Evolutionary conservation across 768 basidiomycete species (phyloP).

Genomic region (Suillus americanus): DNA sequence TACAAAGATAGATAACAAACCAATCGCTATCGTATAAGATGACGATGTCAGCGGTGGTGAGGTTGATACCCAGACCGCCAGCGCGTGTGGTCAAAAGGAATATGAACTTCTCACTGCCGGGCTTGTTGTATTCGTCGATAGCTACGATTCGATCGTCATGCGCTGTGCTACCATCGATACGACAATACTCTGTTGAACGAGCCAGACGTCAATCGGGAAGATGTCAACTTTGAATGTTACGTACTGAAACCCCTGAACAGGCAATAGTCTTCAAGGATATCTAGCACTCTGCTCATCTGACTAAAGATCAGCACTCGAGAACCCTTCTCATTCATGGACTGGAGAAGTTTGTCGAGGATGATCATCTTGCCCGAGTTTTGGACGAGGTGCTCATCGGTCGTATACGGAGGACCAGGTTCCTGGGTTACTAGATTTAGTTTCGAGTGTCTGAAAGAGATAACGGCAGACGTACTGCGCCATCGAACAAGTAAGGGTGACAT

Average conservation of each 20-base stretch:
- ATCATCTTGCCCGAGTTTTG: constrained; percentile 97
- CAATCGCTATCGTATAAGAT: constrained; percentile 97
- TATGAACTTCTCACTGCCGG: constrained; percentile 91
- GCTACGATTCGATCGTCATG: constrained; percentile 95
- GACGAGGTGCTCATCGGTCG: constrained; percentile 95
- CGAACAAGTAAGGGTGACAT: constrained; percentile 90
- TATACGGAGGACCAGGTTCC: constrained; percentile 98
- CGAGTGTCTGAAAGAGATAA: background rate
- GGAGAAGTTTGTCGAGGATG: constrained; percentile 91
- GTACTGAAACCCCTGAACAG: constrained; percentile 85
- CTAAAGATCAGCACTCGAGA: constrained; percentile 96
- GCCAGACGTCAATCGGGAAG: constrained; percentile 7
- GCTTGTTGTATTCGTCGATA: constrained; percentile 98
- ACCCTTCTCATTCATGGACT: constrained; percentile 87
- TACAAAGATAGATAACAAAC: constrained; percentile 38
- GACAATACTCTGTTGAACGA: constrained; percentile 74
- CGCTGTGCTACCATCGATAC: constrained; percentile 93
- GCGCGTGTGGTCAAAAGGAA: constrained; percentile 96
- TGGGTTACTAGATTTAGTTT: constrained; percentile 21
- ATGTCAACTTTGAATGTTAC: constrained; percentile 27
- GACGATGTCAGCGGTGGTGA: constrained; percentile 93
- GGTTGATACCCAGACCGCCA: constrained; percentile 94
- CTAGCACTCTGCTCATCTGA: constrained; percentile 98
- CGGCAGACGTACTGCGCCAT: constrained; percentile 69
- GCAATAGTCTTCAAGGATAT: constrained; percentile 97